Base-by-base conservation (phyloP, 1,284 basidiomycete genomes). In the Fistulina hepatica region DNA sequence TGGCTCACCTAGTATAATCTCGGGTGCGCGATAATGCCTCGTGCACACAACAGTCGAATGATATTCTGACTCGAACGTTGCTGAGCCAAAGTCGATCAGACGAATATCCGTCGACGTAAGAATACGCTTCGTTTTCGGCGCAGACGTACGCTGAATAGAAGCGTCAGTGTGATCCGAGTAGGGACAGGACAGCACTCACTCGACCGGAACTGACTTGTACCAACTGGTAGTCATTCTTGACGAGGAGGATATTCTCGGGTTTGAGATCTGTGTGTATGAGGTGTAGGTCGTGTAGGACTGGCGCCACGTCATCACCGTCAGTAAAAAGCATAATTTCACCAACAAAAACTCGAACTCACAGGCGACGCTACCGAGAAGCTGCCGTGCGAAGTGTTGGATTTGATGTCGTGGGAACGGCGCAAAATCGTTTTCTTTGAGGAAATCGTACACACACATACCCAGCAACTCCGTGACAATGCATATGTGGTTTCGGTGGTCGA, bases 261-360 rank as follows among this genome's bases (percentile, higher is more conserved):
- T 99, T 99, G 42, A 99, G 73, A 67, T 99, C 95, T 28, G 95
- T 99, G 59, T 99, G 95, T 40, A 98, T 85, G 46, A 98, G 69
- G 51, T 82, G 81, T 39, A 94, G 70, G 45, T 86, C 76, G 56
- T 98, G 95, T 36, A 99, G 63, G 64, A 97, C 92, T 95, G 50
- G 9, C 37, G 31, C 22, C 31, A 36, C 12, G 4, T 30, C 19
- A 28, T 8, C 12, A 41, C 34, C 23, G 30, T 43, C 32, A 43
- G 40, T 23, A 36, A 39, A 32, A 34, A 37, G n/a, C 22, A 50
- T 43, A 44, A 43, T 15, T 32, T 44, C 25, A 21, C 31, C 37
- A 28, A 42, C 46, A 23, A 43, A 17, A 73, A n/a, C n/a, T n/a
- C n/a, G n/a, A n/a, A n/a, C 89, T 55, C 59, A 95, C 92, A 99